Percentiles rank a stretch among this genome's conserved stretches.
Conservation (phyloP, 2,329 filamentous ascomycete species). For the Talaromyces marneffei region DNA sequence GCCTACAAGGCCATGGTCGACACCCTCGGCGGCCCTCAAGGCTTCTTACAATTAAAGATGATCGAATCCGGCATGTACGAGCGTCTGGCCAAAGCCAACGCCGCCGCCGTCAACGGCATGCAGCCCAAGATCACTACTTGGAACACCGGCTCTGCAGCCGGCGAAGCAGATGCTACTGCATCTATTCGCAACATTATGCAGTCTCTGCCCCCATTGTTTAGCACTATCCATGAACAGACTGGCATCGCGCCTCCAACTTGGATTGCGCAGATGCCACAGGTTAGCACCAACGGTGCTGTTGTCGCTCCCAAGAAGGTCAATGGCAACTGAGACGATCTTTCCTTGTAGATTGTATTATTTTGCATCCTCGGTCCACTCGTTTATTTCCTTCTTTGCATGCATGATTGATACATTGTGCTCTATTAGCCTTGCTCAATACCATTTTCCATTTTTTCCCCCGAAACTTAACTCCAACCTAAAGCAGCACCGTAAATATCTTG, state of each 20-base stretch:
- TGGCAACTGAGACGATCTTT: background rate
- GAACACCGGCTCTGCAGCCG: constrained; percentile 58
- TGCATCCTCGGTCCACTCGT: background rate
- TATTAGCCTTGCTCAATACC: background rate
- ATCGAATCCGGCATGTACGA: constrained; percentile 75
- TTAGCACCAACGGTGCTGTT: background rate
- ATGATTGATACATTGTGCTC: background rate
- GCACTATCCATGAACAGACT: constrained; percentile 83
- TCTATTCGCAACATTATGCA: constrained; percentile 79
- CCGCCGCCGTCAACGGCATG: constrained; percentile 65
- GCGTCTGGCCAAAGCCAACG: constrained; percentile 72
- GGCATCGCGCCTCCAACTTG: constrained; percentile 74
- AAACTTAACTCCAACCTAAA: too few relatives aligned
- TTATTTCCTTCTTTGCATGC: background rate
- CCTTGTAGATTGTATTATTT: background rate
- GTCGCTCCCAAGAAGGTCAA: constrained; percentile 4
- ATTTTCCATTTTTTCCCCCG: background rate
- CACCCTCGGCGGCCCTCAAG: constrained; percentile 71
- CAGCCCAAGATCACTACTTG: constrained; percentile 87
- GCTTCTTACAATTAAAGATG: constrained; percentile 80
- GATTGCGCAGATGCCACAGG: constrained; percentile 51
- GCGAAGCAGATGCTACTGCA: constrained; percentile 51
- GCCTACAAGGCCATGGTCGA: constrained; percentile 68
- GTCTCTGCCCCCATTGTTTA: constrained; percentile 73
- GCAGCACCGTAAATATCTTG: too few relatives aligned